Conservation (phyloP, 2,329 filamentous ascomycete species). For the Fusarium buharicum region DNA sequence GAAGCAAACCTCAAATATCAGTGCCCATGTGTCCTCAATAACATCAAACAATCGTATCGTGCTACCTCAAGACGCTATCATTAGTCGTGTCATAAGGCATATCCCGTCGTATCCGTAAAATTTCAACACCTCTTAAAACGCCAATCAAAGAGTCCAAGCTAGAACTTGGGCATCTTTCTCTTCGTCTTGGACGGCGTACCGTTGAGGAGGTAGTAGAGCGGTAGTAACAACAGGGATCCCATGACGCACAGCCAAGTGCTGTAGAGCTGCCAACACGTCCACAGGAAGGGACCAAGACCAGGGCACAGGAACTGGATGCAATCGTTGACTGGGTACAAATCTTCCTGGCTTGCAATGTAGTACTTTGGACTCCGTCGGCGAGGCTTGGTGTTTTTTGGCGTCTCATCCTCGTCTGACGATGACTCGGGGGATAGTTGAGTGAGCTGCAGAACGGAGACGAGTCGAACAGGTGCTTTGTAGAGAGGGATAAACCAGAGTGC, state of each 20-base stretch:
- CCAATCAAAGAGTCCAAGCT: background rate
- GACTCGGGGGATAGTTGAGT: slow-evolving; percentile 54
- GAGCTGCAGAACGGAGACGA: slow-evolving; percentile 75
- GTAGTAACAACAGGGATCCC: slow-evolving; percentile 59
- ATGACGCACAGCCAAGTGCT: slow-evolving; percentile 73
- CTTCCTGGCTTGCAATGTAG: slow-evolving; percentile 80
- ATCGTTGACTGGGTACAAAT: slow-evolving; percentile 82
- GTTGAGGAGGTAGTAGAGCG: slow-evolving; percentile 51
- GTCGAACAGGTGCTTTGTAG: slow-evolving; percentile 72
- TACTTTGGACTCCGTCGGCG: slow-evolving; percentile 57
- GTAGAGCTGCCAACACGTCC: slow-evolving; percentile 69
- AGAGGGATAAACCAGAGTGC: slow-evolving; percentile 81
- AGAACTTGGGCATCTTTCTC: slow-evolving; percentile 29
- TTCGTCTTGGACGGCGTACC: slow-evolving; percentile 19
- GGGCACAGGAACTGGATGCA: slow-evolving; percentile 77
- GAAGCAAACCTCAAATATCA: background rate
- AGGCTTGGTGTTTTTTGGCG: slow-evolving; percentile 22
- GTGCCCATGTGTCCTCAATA: background rate
- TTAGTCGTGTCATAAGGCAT: slow-evolving; percentile 18
- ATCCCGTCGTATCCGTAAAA: too few species aligned
- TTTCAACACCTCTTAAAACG: background rate
- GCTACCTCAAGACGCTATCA: slow-evolving; percentile 15
- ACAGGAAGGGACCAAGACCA: slow-evolving; percentile 65
- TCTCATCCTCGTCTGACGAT: slow-evolving; percentile 32
- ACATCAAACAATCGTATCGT: background rate